Conservation (phyloP, 176 grass and related monocot species). For the Raddia guianensis region DNA sequence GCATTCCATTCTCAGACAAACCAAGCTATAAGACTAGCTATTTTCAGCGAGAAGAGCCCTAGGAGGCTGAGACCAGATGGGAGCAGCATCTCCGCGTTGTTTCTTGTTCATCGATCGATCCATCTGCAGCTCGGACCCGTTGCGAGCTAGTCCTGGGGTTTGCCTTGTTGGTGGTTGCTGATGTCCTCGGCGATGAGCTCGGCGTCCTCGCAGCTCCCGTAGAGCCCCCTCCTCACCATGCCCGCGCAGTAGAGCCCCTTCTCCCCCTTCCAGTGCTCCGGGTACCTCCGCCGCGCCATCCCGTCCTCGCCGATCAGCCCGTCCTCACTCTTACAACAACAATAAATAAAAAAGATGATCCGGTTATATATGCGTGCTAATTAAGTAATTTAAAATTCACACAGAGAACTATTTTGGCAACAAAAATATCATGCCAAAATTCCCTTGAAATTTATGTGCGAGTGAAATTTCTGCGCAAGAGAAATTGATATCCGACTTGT, state of each 20-base stretch:
- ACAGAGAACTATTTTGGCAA: too few relatives aligned
- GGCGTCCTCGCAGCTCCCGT: slow-evolving; percentile 55
- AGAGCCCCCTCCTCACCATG: slow-evolving; percentile 56
- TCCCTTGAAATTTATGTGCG: too few relatives aligned
- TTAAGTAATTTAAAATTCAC: too few relatives aligned
- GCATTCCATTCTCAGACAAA: too few relatives aligned
- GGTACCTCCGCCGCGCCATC: slow-evolving; percentile 45
- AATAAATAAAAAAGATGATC: too few relatives aligned
- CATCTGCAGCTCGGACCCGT: neutral
- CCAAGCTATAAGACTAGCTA: too few relatives aligned
- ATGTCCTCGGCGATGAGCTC: slow-evolving; percentile 58
- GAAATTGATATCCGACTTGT: too few relatives aligned
- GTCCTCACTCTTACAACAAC: slow-evolving; percentile 36
- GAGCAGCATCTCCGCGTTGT: neutral
- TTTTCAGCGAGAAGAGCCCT: too few relatives aligned
- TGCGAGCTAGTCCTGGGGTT: neutral
- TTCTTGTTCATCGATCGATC: neutral
- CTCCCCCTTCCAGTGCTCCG: slow-evolving; percentile 59
- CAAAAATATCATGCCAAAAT: too few relatives aligned
- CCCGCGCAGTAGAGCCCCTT: slow-evolving; percentile 62
- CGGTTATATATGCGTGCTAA: neutral
- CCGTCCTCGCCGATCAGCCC: slow-evolving; percentile 56
- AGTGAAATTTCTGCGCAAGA: too few relatives aligned
- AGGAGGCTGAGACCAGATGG: too few relatives aligned
- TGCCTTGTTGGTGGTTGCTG: slow-evolving; percentile 21